Percentiles rank a stretch among this genome's conserved stretches.
These are phyloP conservation scores for Emergomyces pasteurianus DNA, from an alignment of 2,329 filamentous ascomycete species.

Conservation along the genomic window DNA sequence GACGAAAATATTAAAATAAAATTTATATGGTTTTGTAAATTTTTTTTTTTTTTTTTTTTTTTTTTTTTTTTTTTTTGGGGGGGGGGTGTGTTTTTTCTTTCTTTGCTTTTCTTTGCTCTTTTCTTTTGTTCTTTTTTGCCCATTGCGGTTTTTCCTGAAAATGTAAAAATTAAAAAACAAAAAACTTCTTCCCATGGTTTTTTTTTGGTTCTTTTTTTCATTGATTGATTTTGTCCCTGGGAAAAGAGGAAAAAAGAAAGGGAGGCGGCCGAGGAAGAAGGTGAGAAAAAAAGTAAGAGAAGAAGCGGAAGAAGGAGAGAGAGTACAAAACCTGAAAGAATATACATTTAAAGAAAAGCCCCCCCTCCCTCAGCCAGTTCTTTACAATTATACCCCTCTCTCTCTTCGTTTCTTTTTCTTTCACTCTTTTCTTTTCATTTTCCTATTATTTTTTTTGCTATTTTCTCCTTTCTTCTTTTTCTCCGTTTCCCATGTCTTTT, in stretches of 20 bases:
- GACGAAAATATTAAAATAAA: too few relatives aligned
- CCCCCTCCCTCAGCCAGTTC: too few relatives aligned
- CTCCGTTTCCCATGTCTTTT: background rate
- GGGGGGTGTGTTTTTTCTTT: background rate
- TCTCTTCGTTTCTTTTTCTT: background rate
- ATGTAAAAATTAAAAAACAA: background rate
- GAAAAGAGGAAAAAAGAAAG: background rate
- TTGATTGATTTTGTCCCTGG: background rate
- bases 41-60: too few relatives aligned
- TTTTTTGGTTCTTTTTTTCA: too few relatives aligned
- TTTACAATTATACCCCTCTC: too few relatives aligned
- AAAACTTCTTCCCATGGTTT: too few relatives aligned
- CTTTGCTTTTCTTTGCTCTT: background rate
- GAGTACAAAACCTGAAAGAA: too few relatives aligned
- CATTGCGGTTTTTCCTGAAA: background rate
- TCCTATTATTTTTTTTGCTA: too few relatives aligned
- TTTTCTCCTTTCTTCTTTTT: background rate
- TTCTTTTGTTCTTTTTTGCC: background rate
- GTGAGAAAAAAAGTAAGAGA: background rate
- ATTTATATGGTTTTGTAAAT: too few relatives aligned
- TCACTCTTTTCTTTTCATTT: background rate
- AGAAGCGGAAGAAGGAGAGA: background rate
- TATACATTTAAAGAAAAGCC: background rate
- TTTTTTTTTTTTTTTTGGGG: too few relatives aligned
- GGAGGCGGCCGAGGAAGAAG: too few relatives aligned